phyloP scores from a whole-genome alignment of 768 basidiomycete species.

The Russula virescens region DNA sequence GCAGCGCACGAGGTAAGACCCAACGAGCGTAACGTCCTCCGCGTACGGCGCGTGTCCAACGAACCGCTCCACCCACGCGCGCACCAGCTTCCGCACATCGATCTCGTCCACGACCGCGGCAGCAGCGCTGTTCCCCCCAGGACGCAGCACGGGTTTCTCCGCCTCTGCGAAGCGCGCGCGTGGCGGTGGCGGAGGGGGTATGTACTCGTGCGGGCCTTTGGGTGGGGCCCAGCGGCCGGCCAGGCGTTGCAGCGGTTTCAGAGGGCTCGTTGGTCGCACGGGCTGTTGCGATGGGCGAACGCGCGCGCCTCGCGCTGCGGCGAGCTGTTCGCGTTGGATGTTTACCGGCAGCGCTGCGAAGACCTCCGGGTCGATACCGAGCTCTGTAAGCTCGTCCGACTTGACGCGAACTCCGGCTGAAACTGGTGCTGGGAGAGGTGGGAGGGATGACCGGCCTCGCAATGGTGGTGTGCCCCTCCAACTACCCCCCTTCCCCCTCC shows the following conservation, averaged over 20 bases:
- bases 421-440: constrained; percentile 26
- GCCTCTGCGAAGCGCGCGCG: constrained; percentile 51
- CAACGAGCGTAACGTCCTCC: constrained; percentile 71
- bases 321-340: constrained; percentile 70
- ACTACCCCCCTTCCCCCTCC: neutral
- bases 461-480: constrained; percentile 26
- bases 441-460: constrained; percentile 34
- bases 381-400: constrained; percentile 50
- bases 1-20: constrained; percentile 63
- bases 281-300: constrained; percentile 16
- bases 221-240: constrained; percentile 28
- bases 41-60: constrained; percentile 56
- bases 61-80: constrained; percentile 69
- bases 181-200: constrained; percentile 46
- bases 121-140: constrained; percentile 25
- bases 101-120: constrained; percentile 49
- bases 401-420: constrained; percentile 36
- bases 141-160: constrained; percentile 44
- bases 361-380: constrained; percentile 71
- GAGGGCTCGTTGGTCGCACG: constrained; percentile 23
- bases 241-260: constrained; percentile 50
- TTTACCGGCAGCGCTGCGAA: constrained; percentile 58
- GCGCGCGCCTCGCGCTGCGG: constrained; percentile 48
- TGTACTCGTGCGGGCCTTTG: constrained; percentile 34
- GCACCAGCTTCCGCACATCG: constrained; percentile 68